phyloP scores from a whole-genome alignment of 2,329 filamentous ascomycete species.

The Biscogniauxia mediterranea region DNA sequence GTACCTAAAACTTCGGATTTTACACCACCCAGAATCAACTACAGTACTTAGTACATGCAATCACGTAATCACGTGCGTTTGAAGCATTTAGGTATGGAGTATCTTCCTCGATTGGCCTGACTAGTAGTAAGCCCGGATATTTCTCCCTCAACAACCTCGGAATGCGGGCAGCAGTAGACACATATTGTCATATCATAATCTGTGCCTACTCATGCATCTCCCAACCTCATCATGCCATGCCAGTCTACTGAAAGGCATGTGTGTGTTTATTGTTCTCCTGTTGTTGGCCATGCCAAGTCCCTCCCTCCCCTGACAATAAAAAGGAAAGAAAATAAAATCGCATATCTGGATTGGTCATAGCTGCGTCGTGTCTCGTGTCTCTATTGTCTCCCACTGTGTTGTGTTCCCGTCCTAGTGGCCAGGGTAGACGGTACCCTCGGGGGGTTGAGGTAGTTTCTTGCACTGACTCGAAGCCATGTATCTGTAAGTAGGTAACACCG shows the following conservation, averaged over 20 bases:
- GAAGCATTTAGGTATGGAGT: no score
- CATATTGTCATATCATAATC: no score
- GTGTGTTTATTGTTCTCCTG: neutral
- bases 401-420: slow-evolving; percentile 14
- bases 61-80: neutral
- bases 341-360: neutral
- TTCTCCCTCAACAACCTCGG: no score
- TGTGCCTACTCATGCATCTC: no score
- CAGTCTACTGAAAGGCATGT: neutral
- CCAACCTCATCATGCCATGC: neutral
- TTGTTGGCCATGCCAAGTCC: neutral
- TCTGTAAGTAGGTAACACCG: slow-evolving; percentile 42
- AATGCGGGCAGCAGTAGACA: no score
- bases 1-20: no score
- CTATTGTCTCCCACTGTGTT: neutral
- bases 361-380: neutral
- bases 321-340: neutral
- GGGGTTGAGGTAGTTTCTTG: slow-evolving; percentile 93
- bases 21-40: no score
- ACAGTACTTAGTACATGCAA: no score
- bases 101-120: no score
- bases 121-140: no score
- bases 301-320: neutral
- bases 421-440: slow-evolving; percentile 66
- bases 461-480: slow-evolving; percentile 90